A percentile compares a stretch with the other conserved stretches of the same genome.
Evolutionary conservation across 2,329 filamentous ascomycete genomes (phyloP).

Genomic region (Aspergillus sp.): DNA sequence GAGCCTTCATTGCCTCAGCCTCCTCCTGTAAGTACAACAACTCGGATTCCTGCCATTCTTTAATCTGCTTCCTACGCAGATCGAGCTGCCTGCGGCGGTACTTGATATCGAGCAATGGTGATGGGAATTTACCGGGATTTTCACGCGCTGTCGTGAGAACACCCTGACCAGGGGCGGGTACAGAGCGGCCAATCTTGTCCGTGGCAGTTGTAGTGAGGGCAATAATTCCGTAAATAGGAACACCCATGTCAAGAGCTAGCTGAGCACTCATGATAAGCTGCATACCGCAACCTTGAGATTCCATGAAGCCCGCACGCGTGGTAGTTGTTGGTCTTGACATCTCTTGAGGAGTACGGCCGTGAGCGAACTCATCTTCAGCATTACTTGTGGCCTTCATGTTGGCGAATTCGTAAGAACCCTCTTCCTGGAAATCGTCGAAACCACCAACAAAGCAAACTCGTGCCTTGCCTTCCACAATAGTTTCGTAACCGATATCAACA

Average conservation of each 20-base stretch:
- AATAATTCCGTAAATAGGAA: conserved; percentile 93
- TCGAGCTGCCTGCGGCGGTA: conserved; percentile 96
- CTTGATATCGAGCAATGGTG: conserved; percentile 93
- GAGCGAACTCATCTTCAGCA: conserved; percentile 90
- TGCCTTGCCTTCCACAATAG: conserved; percentile 97
- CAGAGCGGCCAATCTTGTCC: conserved; percentile 97
- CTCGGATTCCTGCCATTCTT: conserved; percentile 94
- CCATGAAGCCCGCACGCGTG: conserved; percentile 97
- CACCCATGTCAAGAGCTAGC: conserved; percentile 96
- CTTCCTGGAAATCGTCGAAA: conserved; percentile 98
- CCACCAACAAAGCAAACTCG: conserved; percentile 96
- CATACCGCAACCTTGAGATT: conserved; percentile 97
- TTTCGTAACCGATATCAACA: conserved; percentile 96
- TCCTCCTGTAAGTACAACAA: conserved; percentile 91
- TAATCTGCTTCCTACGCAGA: conserved; percentile 89
- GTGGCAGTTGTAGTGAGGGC: conserved; percentile 94
- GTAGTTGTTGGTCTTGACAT: conserved; percentile 98
- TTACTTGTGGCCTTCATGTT: conserved; percentile 99
- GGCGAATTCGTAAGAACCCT: conserved; percentile 98
- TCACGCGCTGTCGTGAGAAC: conserved; percentile 94
- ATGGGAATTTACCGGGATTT: conserved; percentile 86
- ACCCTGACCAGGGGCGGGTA: conserved; percentile 94
- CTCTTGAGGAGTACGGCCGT: conserved; percentile 90
- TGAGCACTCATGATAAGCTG: conserved; percentile 98
- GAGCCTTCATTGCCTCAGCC: conserved; percentile 82